Evolutionary conservation across 495 filamentous ascomycete species (phyloP).

Genomic region (Talaromyces liani): DNA sequence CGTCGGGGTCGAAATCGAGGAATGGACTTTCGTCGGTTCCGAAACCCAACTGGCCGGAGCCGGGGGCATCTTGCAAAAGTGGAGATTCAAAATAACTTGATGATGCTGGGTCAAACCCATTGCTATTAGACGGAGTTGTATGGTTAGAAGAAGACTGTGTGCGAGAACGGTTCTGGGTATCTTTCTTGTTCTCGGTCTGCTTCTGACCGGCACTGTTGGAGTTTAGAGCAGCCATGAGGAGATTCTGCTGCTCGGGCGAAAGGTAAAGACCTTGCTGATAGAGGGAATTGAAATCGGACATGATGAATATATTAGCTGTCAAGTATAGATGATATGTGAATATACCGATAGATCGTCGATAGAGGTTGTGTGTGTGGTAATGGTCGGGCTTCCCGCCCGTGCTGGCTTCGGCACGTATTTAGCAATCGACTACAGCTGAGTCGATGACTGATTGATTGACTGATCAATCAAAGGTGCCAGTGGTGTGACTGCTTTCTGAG

Average conservation of each 20-base stretch:
- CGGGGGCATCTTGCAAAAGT: slow-evolving; percentile 27
- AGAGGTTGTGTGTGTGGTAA: background rate
- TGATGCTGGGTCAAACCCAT: slow-evolving; percentile 38
- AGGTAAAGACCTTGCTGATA: slow-evolving; percentile 53
- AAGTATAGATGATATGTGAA: background rate
- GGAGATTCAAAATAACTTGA: slow-evolving; percentile 49
- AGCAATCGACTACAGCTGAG: slow-evolving; percentile 1
- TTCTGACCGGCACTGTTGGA: slow-evolving; percentile 55
- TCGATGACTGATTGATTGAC: background rate
- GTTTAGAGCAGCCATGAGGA: slow-evolving; percentile 79
- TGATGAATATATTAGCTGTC: slow-evolving; percentile 8
- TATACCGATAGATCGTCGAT: background rate
- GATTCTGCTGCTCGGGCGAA: slow-evolving; percentile 78
- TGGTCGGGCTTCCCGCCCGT: slow-evolving; percentile 26
- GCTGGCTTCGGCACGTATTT: slow-evolving; percentile 14
- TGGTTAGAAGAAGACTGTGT: slow-evolving; percentile 26
- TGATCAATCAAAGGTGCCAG: background rate
- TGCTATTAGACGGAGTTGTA: slow-evolving; percentile 10
- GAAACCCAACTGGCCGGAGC: slow-evolving; percentile 38
- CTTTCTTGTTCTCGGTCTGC: slow-evolving; percentile 16
- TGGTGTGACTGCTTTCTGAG: background rate
- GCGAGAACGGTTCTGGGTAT: slow-evolving; percentile 23
- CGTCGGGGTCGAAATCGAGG: slow-evolving; percentile 72
- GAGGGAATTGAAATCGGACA: slow-evolving; percentile 32
- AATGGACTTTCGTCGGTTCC: slow-evolving; percentile 67